Base-by-base conservation (phyloP, 495 filamentous ascomycete species). In the Penicillium desertorum region DNA sequence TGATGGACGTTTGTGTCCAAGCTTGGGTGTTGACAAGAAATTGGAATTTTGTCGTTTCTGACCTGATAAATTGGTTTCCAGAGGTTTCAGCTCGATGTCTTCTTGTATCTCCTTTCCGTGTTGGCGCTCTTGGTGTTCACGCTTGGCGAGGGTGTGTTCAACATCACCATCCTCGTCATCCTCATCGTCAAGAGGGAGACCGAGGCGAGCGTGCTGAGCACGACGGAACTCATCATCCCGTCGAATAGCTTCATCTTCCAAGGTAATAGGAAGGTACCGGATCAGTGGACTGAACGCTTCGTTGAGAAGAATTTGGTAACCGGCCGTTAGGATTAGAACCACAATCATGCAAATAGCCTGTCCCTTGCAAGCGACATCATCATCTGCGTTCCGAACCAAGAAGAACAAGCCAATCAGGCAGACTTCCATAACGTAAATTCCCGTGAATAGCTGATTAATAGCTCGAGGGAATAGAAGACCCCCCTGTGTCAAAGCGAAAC, bases 391-490 rank as follows among this genome's bases (percentile, higher is more conserved):
- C 46, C 79, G 75, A 48, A 89, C 88, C 43, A 97, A 78, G 75
- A 96, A 92, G 77, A 98, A 98, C 12, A 98, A 80, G 14, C 94
- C 95, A 52, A 96, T 83, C 45, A 98, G 73, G 62, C 88, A 91
- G 20, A 97, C 72, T 63, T 98, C 93, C 90, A 98, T 93, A 45
- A 96, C 82, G 66, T 98, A 98, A 10, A 98, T 72, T 0, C 94
- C 94, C 1, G 88, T 92, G 70, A 98, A 98, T 0, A 96, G 86
- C 68, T 98, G 95, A 69, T 97, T 97, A 75, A 98, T 88, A 7
- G 94, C 95, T 17, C 83, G 86, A 3, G 95, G 95, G 64, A 95
- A 98, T 22, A 98, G 81, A 30, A 98, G 79, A 29, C 94, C 94
- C 52, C 52, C 94, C 95, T 1, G 94, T 98, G 69, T 98, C 94